Percentiles rank a stretch among this genome's conserved stretches.
phyloP scores from a whole-genome alignment of 2,329 filamentous ascomycete species.

The Pyricularia grisea region DNA sequence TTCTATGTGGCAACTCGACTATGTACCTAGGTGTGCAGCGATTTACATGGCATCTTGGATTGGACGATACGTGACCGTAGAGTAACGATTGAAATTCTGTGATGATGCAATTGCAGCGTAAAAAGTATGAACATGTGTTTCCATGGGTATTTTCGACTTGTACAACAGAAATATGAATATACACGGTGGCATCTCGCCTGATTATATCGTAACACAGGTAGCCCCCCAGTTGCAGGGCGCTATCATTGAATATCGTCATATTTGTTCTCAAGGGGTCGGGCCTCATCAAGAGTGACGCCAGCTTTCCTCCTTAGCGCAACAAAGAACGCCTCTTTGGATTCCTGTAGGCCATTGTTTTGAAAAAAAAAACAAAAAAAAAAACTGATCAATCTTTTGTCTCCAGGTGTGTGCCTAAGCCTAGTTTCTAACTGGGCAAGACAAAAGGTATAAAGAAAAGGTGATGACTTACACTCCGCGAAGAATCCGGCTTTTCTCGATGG shows the following conservation, averaged over 20 bases:
- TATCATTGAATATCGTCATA: background rate
- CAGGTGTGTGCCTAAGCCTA: background rate
- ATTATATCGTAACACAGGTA: background rate
- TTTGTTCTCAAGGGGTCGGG: constrained; percentile 6
- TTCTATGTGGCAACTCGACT: background rate
- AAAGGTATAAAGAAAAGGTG: background rate
- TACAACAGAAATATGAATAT: background rate
- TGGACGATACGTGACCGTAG: background rate
- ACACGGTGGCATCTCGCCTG: background rate
- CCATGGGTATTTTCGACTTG: background rate
- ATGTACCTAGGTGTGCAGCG: background rate
- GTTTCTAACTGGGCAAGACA: too few relatives aligned
- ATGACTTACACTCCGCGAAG: constrained; percentile 67
- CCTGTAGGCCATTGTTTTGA: constrained; percentile 35
- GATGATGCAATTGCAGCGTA: background rate
- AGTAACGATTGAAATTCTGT: background rate
- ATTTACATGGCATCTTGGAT: background rate
- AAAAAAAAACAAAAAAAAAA: too few relatives aligned
- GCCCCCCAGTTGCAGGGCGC: background rate
- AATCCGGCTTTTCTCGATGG: constrained; percentile 80
- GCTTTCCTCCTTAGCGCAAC: constrained; percentile 64
- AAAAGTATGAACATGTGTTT: background rate
- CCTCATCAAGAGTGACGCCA: constrained; percentile 19
- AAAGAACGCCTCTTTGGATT: constrained; percentile 81
- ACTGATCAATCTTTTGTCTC: background rate